These are phyloP conservation scores for Actinomortierella wolfii DNA, from an alignment of 371 early-diverging fungal species.

Conservation along the genomic window DNA sequence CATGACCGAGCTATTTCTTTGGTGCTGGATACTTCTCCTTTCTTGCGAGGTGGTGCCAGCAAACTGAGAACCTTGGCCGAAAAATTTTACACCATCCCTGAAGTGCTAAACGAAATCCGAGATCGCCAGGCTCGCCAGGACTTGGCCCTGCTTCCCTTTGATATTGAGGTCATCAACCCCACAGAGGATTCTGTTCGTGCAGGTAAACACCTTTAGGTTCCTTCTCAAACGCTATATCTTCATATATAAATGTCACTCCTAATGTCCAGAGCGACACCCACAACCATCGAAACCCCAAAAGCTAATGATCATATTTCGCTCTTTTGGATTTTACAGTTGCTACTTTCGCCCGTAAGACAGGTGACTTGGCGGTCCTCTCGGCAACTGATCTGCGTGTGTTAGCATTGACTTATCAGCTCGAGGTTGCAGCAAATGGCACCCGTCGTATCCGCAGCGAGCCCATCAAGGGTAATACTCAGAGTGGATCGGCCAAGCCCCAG, in stretches of 20 bases:
- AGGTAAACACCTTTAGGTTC: slow-evolving; percentile 47
- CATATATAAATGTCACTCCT: background rate
- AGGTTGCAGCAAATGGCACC: slow-evolving; percentile 72
- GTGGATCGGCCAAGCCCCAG: slow-evolving; percentile 19
- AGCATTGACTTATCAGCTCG: slow-evolving; percentile 88
- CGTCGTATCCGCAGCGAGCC: slow-evolving; percentile 69
- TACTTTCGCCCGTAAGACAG: slow-evolving; percentile 89
- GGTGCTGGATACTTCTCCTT: slow-evolving; percentile 74
- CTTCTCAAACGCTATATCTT: background rate
- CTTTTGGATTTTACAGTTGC: too few relatives aligned
- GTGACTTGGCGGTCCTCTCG: slow-evolving; percentile 86
- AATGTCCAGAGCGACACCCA: too few relatives aligned
- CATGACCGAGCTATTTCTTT: slow-evolving; percentile 47
- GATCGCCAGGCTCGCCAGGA: slow-evolving; percentile 76
- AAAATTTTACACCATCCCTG: slow-evolving; percentile 84
- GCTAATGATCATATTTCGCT: too few relatives aligned
- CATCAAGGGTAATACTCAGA: slow-evolving; percentile 38
- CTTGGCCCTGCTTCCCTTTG: slow-evolving; percentile 68
- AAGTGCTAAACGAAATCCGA: slow-evolving; percentile 86
- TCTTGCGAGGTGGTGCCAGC: slow-evolving; percentile 56
- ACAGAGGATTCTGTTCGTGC: slow-evolving; percentile 78
- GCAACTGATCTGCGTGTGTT: slow-evolving; percentile 88
- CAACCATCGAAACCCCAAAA: too few relatives aligned
- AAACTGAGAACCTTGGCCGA: slow-evolving; percentile 60
- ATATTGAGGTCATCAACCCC: slow-evolving; percentile 70